Conservation (phyloP, 495 filamentous ascomycete species). For the Aspergillus carlsbadensis region DNA sequence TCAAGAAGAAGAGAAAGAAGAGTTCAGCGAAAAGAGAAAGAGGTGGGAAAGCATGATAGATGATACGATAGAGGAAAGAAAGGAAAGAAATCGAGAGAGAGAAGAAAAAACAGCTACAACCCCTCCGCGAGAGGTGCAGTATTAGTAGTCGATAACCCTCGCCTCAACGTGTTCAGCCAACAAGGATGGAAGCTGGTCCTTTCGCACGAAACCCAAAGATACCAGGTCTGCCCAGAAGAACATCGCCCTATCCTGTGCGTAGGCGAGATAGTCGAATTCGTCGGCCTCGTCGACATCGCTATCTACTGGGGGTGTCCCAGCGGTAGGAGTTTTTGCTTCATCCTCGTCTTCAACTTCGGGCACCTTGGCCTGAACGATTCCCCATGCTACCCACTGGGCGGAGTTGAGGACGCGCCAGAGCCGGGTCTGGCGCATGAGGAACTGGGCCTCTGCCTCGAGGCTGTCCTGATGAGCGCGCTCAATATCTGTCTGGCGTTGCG, state of each 20-base stretch:
- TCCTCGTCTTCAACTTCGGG: conserved; percentile 56
- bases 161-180: conserved; percentile 56
- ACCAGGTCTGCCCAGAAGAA: conserved; percentile 93
- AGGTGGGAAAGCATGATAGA: neutral
- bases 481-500: conserved; percentile 41
- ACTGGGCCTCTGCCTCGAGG: conserved; percentile 60
- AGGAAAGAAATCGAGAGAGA: neutral
- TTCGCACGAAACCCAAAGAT: conserved; percentile 62
- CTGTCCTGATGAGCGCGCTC: conserved; percentile 59
- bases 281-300: conserved; percentile 47
- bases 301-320: conserved; percentile 18
- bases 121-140: no score
- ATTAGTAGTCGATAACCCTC: conserved; percentile 55
- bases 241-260: conserved; percentile 85
- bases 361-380: conserved; percentile 89
- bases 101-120: neutral
- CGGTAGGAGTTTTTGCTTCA: conserved; percentile 19
- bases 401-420: conserved; percentile 86
- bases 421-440: conserved; percentile 70
- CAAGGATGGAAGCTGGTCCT: conserved; percentile 69
- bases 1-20: neutral
- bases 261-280: conserved; percentile 89
- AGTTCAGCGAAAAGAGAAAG: neutral
- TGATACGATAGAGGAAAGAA: neutral
- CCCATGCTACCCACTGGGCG: conserved; percentile 94